These are phyloP conservation scores for Cyclotella choctawhatcheeana DNA, from an alignment of 108 stramenopile species.

Conservation along the genomic window DNA sequence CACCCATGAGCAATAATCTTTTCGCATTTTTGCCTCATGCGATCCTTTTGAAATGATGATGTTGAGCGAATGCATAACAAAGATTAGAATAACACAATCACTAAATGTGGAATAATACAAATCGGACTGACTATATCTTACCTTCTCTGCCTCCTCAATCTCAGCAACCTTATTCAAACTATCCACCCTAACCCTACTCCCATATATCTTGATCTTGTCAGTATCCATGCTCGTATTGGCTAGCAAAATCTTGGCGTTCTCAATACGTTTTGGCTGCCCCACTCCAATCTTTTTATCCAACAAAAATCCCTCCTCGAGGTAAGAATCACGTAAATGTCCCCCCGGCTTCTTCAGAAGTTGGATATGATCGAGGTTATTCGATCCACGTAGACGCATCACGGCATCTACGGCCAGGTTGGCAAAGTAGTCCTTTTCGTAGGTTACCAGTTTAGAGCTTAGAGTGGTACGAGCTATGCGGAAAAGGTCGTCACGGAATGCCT, in stretches of 20 bases:
- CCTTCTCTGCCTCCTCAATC: conserved; percentile 98
- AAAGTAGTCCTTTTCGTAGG: conserved; percentile 97
- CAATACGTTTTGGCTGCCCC: conserved; percentile 94
- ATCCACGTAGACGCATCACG: conserved; percentile 92
- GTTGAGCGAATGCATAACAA: too few relatives aligned
- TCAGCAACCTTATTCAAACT: conserved; percentile 96
- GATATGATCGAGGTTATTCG: conserved; percentile 96
- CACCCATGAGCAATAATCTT: conserved; percentile 97
- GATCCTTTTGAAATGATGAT: conserved; percentile 47
- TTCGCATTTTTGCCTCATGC: conserved; percentile 97
- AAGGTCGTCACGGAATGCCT: conserved; percentile 86
- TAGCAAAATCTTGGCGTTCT: conserved; percentile 97
- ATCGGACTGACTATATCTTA: conserved; percentile 11
- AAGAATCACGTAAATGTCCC: conserved; percentile 93
- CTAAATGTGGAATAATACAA: background rate
- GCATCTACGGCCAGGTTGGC: conserved; percentile 97
- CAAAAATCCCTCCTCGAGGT: conserved; percentile 98
- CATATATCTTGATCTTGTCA: conserved; percentile 99
- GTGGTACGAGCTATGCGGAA: conserved; percentile 96
- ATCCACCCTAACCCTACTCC: conserved; percentile 97
- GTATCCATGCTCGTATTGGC: conserved; percentile 99
- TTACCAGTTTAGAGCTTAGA: conserved; percentile 95
- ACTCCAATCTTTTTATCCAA: conserved; percentile 96
- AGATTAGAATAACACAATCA: background rate
- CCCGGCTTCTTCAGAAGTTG: conserved; percentile 97